Evolutionary conservation across 1,139 yeast genomes (phyloP).

Genomic region (Kodamaea alishanica): DNA sequence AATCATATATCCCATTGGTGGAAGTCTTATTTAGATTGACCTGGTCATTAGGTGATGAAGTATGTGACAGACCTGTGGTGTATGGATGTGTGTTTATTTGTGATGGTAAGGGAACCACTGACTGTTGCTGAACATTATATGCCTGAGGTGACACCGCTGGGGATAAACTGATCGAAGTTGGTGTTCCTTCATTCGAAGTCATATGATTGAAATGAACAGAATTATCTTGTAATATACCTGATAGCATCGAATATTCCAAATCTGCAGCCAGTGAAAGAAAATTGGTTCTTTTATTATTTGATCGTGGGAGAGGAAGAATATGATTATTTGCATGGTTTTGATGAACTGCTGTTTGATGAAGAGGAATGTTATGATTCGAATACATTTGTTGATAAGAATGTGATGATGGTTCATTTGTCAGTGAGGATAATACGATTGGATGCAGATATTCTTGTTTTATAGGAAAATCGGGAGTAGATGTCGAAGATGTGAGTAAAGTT

Average conservation of each 20-base stretch:
- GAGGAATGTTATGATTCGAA: too few species aligned
- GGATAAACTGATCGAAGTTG: slow-evolving; percentile 33
- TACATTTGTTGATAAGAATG: too few species aligned
- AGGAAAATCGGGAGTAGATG: slow-evolving; percentile 7
- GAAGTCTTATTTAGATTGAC: background rate
- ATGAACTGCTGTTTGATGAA: too few species aligned
- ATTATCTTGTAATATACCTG: slow-evolving; percentile 65
- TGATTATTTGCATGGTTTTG: too few species aligned
- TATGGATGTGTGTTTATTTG: slow-evolving; percentile 11
- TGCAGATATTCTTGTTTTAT: slow-evolving; percentile 6
- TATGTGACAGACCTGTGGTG: slow-evolving; percentile 13
- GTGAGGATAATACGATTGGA: too few species aligned
- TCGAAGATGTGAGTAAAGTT: slow-evolving; percentile 4
- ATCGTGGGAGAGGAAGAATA: background rate
- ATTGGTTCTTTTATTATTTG: slow-evolving; percentile 25
- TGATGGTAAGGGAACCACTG: slow-evolving; percentile 1
- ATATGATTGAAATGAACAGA: slow-evolving; percentile 25
- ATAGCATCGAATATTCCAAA: slow-evolving; percentile 71
- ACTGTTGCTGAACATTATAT: slow-evolving; percentile 3
- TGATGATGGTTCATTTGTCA: too few species aligned
- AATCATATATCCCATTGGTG: slow-evolving; percentile 7
- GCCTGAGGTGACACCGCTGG: slow-evolving; percentile 39
- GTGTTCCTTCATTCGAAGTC: slow-evolving; percentile 43
- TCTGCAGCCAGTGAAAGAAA: slow-evolving; percentile 77
- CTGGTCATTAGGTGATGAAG: slow-evolving; percentile 14